Base-by-base conservation (phyloP, 768 basidiomycete species). In the Pulveroboletus sp. region DNA sequence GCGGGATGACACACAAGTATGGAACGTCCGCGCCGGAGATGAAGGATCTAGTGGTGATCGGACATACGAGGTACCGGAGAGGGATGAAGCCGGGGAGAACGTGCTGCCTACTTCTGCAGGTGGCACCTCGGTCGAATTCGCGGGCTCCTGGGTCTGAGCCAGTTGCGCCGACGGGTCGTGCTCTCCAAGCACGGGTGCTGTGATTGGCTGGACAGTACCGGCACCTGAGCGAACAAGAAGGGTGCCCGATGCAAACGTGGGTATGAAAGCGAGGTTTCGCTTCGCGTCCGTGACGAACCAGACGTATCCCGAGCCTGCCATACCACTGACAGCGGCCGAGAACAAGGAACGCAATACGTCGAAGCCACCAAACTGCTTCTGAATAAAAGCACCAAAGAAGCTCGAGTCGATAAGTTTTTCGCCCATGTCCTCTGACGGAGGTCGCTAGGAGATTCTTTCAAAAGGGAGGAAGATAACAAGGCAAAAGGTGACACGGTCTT, bases 171-270 rank as follows among this genome's bases (percentile, higher is more conserved):
- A 36, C 8, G 41, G 33, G 18, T 32, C 28, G 5, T 18, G 40
- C 46, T 70, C 71, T 5, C 69, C 68, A 15, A 72, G 61, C 10
- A 71, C 64, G 18, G 62, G 60, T 13, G 52, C 42, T 0, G 54
- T 57, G 51, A 58, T 56, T 0, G 63, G 61, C 31, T 62, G 50
- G 43, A 64, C 55, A 1, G 61, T 69, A 50, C 76, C 74, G 0
- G 55, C 46, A 15, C 82, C 74, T 30, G 82, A 83, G 21, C 83
- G 75, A 54, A 94, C 77, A 58, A 98, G 83, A 18, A 96, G 74
- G 1, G 95, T 95, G 15, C 91, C 92, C 0, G 90, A 77, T 6
- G 90, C 93, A 61, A 92, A 89, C 0, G 94, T 95, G 14, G 91
- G 88, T 43, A 93, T 67, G 53, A 94, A 76, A 24, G 82, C 92